Conservation (phyloP, 176 grass and related monocot genomes). For the Chrysopogon serrulatus region DNA sequence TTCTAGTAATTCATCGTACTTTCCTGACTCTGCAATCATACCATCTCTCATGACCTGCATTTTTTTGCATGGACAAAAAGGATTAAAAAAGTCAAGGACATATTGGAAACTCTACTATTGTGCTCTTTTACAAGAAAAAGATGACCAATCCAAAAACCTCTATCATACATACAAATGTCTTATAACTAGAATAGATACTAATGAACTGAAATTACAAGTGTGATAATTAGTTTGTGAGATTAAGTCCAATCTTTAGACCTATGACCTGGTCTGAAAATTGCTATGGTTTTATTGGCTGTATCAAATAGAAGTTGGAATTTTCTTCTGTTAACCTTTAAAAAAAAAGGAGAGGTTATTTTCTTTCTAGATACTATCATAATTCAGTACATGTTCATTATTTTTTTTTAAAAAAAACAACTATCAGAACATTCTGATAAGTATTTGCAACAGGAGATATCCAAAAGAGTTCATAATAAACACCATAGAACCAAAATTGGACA, state of each 20-base stretch:
- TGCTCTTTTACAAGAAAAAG: not conserved
- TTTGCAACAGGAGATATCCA: not conserved
- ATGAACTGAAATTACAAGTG: not conserved
- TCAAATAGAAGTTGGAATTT: not conserved
- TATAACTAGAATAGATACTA: not conserved
- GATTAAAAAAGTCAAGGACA: not conserved
- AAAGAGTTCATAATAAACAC: not conserved
- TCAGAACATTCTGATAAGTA: not conserved
- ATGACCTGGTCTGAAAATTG: not conserved
- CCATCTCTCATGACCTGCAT: slow-evolving; percentile 85
- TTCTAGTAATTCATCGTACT: slow-evolving; percentile 68
- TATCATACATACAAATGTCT: not conserved
- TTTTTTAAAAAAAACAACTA: not conserved
- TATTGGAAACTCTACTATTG: not conserved
- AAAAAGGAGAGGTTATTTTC: not conserved
- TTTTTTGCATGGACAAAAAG: not conserved
- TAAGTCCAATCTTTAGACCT: not conserved
- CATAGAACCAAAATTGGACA: not conserved
- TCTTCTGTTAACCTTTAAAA: not conserved
- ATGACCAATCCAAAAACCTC: not conserved
- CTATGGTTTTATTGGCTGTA: not conserved
- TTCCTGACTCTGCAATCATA: slow-evolving; percentile 69
- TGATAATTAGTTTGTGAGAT: not conserved
- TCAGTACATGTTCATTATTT: not conserved
- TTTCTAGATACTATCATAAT: not conserved